Conservation (phyloP, 441 rosid genomes). For the Erodium trifolium region DNA sequence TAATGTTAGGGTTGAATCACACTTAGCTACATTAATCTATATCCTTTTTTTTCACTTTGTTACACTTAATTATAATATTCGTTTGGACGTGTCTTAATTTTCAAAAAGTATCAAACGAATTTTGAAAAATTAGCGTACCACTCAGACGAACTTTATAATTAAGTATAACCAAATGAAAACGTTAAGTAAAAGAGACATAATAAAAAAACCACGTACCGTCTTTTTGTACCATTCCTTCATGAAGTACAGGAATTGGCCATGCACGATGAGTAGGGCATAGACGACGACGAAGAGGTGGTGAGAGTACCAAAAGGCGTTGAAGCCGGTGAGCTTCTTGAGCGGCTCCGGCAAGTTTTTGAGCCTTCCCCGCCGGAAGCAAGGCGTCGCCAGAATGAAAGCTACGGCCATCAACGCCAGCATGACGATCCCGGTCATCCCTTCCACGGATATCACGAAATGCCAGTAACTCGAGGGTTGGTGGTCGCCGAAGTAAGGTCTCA, state of each 20-base stretch:
- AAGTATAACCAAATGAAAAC: no score
- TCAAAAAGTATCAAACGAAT: no score
- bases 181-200: not conserved
- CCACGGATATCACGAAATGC: slow-evolving; percentile 39
- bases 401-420: slow-evolving; percentile 53
- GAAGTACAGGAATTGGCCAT: slow-evolving; percentile 41
- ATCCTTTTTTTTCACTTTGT: no score
- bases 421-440: slow-evolving; percentile 44
- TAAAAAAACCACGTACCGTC: slow-evolving; percentile 29
- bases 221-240: slow-evolving; percentile 44
- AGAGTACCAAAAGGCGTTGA: slow-evolving; percentile 66
- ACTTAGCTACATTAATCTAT: no score
- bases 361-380: slow-evolving; percentile 46
- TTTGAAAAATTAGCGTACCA: no score
- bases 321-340: slow-evolving; percentile 48
- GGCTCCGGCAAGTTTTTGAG: slow-evolving; percentile 39
- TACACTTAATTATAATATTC: no score
- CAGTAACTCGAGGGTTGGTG: slow-evolving; percentile 32
- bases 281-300: slow-evolving; percentile 61
- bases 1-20: not conserved
- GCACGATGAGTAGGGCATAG: slow-evolving; percentile 44
- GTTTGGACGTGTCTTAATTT: no score
- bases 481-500: slow-evolving; percentile 36
- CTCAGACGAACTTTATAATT: no score
- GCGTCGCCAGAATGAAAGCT: slow-evolving; percentile 48